Evolutionary conservation across 1,284 basidiomycete species (phyloP).

Genomic region (Apiotrichum brassicae): DNA sequence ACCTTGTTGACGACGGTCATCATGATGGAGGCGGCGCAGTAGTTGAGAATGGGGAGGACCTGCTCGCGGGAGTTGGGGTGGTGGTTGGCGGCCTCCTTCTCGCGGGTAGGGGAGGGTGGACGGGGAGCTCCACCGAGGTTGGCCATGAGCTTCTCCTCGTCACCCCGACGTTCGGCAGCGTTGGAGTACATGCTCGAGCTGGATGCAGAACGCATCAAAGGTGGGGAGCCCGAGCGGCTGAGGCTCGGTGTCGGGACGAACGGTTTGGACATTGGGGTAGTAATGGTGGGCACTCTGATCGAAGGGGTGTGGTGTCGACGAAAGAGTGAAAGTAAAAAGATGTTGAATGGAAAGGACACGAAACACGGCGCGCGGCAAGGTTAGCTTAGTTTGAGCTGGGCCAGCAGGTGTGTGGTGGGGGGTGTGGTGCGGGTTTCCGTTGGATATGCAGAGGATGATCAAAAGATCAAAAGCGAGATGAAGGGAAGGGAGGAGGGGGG

Average conservation of each 20-base stretch:
- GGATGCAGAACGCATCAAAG: conserved; percentile 18
- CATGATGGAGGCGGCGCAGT: conserved; percentile 88
- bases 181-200: conserved; percentile 20
- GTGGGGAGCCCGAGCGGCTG: conserved; percentile 33
- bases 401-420: no score
- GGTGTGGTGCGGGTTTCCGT: no score
- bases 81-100: neutral
- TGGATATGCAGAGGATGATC: no score
- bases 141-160: conserved; percentile 28
- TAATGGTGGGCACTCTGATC: neutral
- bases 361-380: no score
- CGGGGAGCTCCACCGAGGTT: conserved; percentile 22
- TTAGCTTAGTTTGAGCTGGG: no score
- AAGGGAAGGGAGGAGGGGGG: neutral
- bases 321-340: no score
- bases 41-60: conserved; percentile 74
- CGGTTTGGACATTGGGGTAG: conserved; percentile 32
- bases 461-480: neutral
- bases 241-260: conserved; percentile 35
- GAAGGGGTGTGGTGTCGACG: no score
- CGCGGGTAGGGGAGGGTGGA: conserved; percentile 12
- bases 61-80: conserved; percentile 28
- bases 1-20: conserved; percentile 99
- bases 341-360: no score
- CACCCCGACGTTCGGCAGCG: conserved; percentile 10